These are phyloP conservation scores for Fusarium drepaniforme DNA, from an alignment of 2,329 filamentous ascomycete species.

Conservation along the genomic window DNA sequence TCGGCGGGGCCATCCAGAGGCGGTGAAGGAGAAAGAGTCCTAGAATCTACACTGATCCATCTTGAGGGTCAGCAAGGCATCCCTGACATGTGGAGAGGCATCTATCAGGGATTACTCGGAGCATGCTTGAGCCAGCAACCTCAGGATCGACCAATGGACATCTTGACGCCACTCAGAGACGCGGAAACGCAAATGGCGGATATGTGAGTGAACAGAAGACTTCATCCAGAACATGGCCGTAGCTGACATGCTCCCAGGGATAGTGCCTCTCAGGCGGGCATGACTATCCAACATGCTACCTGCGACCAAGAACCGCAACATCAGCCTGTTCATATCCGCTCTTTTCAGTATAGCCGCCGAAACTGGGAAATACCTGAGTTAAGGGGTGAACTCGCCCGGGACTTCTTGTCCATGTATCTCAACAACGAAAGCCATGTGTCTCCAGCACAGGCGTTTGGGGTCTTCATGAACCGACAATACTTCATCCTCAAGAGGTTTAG, in stretches of 20 bases:
- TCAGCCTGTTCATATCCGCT: background rate
- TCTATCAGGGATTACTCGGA: background rate
- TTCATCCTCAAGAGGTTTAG: background rate
- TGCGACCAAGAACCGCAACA: background rate
- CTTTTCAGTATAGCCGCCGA: background rate
- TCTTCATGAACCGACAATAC: background rate
- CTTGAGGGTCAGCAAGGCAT: background rate
- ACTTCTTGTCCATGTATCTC: background rate
- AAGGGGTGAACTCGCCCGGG: background rate
- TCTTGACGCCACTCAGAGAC: background rate
- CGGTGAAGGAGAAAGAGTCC: background rate
- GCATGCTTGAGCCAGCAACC: background rate
- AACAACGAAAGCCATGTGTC: background rate
- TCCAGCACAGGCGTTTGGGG: background rate
- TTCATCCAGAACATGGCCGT: background rate
- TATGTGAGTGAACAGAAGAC: background rate
- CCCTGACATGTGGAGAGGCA: background rate
- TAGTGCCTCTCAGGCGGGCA: background rate
- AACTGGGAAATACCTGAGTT: background rate
- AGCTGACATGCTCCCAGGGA: background rate
- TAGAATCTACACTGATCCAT: background rate
- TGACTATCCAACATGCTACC: background rate
- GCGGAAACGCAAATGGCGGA: background rate
- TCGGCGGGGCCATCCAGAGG: background rate
- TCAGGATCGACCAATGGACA: background rate